Evolutionary conservation across 2,329 filamentous ascomycete genomes (phyloP), one percentile per base, ranked within the genome.

Genomic region (Fusarium humuli): DNA sequence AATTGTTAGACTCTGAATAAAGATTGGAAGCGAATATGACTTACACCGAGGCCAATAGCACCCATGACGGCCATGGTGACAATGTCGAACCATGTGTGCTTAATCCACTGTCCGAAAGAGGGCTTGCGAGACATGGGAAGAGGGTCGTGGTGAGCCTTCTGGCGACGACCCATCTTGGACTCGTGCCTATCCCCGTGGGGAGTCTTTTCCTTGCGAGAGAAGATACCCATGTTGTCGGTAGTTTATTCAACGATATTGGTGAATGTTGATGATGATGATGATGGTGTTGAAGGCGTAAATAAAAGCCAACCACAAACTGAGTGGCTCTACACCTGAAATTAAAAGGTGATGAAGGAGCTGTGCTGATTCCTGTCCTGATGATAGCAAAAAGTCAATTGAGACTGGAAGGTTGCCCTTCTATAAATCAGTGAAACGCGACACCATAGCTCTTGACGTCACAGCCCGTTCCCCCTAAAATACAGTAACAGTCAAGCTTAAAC

Each of bases 61-160:
- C 91, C 90, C 84, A 93, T 87, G 25, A 81, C 77, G 11, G 82
- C 81, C 89, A 93, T 92, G 32, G 90, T 91, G 22, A 91, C 54
- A 55, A 93, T 85, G 74, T 93, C 91, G 14, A 92, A 79, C 84
- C 87, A 90, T 7, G 89, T 91, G 11, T 83, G 83, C 77, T 90
- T 91, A 69, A 92, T 77, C 91, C 91, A 93, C 75, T 91, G 88
- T 5, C 90, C 89, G 70, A 93, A 91, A 3, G 81, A 85, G 4
- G 90, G 90, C 13, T 85, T 81, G 4, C 76, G 80, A 3, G 81
- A 81, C 83, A 88, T 86, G 5, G 65, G n/a, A 2, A 71, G 37
- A 11, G 69, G 69, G 22, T 71, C 68, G 25, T 69, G 69, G 12
- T 61, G 47, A 23, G 45, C 56, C 40, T 55, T 69, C 11, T 69